phyloP scores from a whole-genome alignment of 768 basidiomycete species.

The Floccularia luteovirens region DNA sequence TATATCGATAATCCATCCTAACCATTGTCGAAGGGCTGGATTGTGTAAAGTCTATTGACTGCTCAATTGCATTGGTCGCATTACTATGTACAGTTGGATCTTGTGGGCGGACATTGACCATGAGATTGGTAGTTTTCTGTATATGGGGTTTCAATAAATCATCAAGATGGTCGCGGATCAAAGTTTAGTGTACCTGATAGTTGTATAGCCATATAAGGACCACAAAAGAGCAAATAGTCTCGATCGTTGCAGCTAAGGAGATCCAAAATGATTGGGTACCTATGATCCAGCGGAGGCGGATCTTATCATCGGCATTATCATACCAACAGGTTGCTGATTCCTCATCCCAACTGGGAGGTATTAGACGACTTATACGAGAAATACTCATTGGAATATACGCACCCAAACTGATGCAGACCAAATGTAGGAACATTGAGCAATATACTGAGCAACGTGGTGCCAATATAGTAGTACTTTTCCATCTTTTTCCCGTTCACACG shows the following conservation, averaged over 20 bases:
- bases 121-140: not conserved
- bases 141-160: not conserved
- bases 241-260: constrained; percentile 10
- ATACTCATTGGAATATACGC: constrained; percentile 1
- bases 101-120: not conserved
- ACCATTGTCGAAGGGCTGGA: not conserved
- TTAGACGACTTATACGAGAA: not conserved
- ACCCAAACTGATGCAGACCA: constrained; percentile 16
- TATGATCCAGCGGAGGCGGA: constrained; percentile 14
- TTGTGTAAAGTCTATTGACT: not conserved
- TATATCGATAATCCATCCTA: constrained; percentile 5
- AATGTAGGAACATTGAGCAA: constrained; percentile 11
- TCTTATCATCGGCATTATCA: constrained; percentile 7
- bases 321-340: constrained; percentile 14
- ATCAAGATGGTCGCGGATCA: not conserved
- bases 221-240: constrained; percentile 10
- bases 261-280: constrained; percentile 18
- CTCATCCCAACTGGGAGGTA: constrained; percentile 10
- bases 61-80: not conserved
- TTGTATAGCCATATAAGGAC: constrained; percentile 12
- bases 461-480: constrained; percentile 18
- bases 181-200: constrained; percentile 9
- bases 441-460: constrained; percentile 9
- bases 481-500: constrained; percentile 15
- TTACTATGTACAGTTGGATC: not conserved